Evolutionary conservation across 1,284 basidiomycete species (phyloP), one percentile per base, ranked within the genome.

Genomic region (Malassezia nana): DNA sequence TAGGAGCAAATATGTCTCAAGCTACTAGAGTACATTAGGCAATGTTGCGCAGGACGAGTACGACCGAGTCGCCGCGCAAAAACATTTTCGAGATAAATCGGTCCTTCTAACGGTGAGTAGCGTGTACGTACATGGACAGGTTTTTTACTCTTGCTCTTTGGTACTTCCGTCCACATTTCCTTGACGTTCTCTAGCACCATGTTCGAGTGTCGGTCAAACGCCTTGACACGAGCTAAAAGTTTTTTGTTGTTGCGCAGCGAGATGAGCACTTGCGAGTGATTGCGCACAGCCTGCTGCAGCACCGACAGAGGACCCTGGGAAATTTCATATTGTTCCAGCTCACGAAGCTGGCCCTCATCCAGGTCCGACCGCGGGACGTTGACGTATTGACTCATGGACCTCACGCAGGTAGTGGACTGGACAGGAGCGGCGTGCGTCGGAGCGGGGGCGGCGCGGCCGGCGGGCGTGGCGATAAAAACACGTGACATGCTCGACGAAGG

Each of bases 31-130:
- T 42, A 29, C 24, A 15, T 24, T 50, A 55, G 6, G 53, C 53
- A 46, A 55, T 55, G 35, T 55, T 56, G 42, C 54, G 54, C 26
- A 56, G 38, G n/a, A 56, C 54, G 2, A 74, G 59, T 13, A 72
- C 69, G n/a, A 74, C 71, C 20, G 69, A 72, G 52, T 74, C 71
- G 31, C 71, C 71, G 6, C 71, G 57, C 22, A 74, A 57, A 75
- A 89, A 89, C 84, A 95, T 94, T 78, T 92, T 98, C 78, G 89
- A 94, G 75, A 99, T 94, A 79, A 98, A 98, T 39, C 94, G 82
- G 78, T 99, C 71, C 54, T 74, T 74, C 63, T 65, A 57, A 8
- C 16, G 41, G 55, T 51, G 18, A 50, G 39, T 30, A 25, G 28
- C 35, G 29, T 4, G 30, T 10, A 63, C 63, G 47, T 38, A 65